These are phyloP conservation scores for Auricularia heimuer DNA, from an alignment of 768 basidiomycete species.

Conservation along the genomic window DNA sequence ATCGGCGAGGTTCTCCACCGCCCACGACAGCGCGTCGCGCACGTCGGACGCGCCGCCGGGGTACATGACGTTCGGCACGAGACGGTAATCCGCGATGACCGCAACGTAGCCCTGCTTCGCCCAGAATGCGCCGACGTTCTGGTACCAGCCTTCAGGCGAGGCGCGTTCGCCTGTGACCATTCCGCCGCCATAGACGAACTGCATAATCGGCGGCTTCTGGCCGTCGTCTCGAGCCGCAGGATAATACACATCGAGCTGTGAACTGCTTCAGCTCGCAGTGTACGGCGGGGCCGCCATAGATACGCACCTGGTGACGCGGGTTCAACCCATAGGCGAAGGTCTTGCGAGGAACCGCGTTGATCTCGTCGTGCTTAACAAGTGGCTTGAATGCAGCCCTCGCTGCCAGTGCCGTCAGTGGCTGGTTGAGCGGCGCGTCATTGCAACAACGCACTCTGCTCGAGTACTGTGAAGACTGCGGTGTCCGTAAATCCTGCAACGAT, in stretches of 20 bases:
- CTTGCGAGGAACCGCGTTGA: conserved; percentile 37
- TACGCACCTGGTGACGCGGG: conserved; percentile 40
- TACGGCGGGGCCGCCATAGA: background rate
- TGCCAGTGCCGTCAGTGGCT: conserved; percentile 13
- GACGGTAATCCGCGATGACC: conserved; percentile 4
- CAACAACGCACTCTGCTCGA: conserved; percentile 24
- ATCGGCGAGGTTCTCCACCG: background rate
- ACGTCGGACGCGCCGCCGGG: background rate
- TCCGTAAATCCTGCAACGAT: conserved; percentile 23
- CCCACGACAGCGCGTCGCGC: background rate
- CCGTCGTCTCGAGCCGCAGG: background rate
- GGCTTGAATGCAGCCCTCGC: conserved; percentile 41
- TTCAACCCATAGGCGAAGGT: conserved; percentile 48
- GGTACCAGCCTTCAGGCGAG: background rate
- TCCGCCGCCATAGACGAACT: conserved; percentile 13
- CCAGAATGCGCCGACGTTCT: background rate
- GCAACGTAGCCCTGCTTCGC: conserved; percentile 5
- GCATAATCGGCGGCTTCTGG: background rate
- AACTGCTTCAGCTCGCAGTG: background rate
- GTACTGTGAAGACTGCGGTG: conserved; percentile 22
- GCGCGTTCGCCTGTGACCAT: background rate
- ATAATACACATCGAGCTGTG: background rate
- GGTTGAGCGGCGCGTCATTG: background rate
- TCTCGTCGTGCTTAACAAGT: conserved; percentile 36
- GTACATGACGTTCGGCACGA: background rate